These are phyloP conservation scores for Amaranthus palmeri DNA, from an alignment of 148 eudicot genomes.

Conservation along the genomic window DNA sequence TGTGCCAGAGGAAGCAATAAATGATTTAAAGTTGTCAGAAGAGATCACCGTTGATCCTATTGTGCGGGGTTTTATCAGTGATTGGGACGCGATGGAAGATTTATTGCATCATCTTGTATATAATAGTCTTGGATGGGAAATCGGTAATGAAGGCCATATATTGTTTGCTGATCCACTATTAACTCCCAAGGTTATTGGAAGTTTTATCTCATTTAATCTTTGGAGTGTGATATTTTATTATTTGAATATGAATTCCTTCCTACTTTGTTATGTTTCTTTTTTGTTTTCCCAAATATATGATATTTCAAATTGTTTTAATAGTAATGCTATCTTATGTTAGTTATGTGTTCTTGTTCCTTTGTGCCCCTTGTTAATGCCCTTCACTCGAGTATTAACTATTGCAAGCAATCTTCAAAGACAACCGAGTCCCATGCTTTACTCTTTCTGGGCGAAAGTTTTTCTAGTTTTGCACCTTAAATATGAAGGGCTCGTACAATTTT, in stretches of 20 bases:
- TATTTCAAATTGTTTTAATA: neutral
- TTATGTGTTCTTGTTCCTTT: too few species aligned
- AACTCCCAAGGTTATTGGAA: constrained; percentile 73
- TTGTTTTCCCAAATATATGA: neutral
- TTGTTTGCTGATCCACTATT: constrained; percentile 91
- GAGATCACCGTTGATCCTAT: constrained; percentile 72
- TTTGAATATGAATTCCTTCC: neutral
- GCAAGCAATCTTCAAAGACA: neutral
- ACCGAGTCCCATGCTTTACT: neutral
- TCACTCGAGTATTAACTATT: too few species aligned
- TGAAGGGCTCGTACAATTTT: neutral
- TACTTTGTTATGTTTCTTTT: neutral
- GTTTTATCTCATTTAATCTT: constrained; percentile 6
- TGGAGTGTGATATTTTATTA: neutral
- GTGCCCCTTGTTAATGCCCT: neutral
- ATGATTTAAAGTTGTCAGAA: constrained; percentile 35
- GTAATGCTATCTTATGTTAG: neutral
- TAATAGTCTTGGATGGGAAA: constrained; percentile 86
- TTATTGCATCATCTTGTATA: constrained; percentile 77
- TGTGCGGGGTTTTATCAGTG: constrained; percentile 73
- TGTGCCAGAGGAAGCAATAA: constrained; percentile 53
- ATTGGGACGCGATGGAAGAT: constrained; percentile 99
- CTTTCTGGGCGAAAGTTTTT: neutral
- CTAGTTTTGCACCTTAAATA: neutral
- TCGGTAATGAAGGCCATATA: constrained; percentile 95